Conservation (phyloP, 176 grass and related monocot genomes). For the Avena eriantha region DNA sequence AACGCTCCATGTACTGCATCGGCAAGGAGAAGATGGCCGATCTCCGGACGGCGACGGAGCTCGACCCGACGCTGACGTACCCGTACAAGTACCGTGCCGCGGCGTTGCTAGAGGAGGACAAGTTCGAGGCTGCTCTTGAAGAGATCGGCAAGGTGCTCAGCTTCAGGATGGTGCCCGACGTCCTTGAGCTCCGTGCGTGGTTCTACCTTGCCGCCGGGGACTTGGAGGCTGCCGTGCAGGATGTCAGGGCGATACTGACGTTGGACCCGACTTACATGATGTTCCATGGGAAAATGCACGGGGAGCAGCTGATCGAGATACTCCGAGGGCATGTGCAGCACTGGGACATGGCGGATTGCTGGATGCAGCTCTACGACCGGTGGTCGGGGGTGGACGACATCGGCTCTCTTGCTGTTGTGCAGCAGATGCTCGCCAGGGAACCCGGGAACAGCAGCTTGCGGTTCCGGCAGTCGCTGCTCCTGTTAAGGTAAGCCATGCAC, state of each 20-base stretch:
- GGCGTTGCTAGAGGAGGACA: constrained; percentile 74
- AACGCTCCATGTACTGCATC: constrained; percentile 72
- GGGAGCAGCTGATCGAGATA: constrained; percentile 79
- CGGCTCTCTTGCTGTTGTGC: constrained; percentile 87
- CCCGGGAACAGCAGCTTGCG: constrained; percentile 87
- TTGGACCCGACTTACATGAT: constrained; percentile 81
- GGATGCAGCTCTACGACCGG: constrained; percentile 95
- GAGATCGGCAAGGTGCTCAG: constrained; percentile 83
- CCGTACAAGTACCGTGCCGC: constrained; percentile 90
- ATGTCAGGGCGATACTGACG: constrained; percentile 75
- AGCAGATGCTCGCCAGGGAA: constrained; percentile 90
- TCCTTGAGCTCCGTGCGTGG: constrained; percentile 91
- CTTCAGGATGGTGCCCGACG: constrained; percentile 81
- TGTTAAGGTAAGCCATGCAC: constrained; percentile 80
- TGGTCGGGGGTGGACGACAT: constrained; percentile 96
- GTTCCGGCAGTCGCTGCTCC: constrained; percentile 90
- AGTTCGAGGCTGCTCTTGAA: constrained; percentile 60
- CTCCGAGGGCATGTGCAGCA: constrained; percentile 72
- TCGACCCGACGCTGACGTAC: constrained; percentile 78
- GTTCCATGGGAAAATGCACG: constrained; percentile 89
- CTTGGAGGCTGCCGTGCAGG: constrained; percentile 71
- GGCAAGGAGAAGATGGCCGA: constrained; percentile 86
- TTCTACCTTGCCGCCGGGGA: constrained; percentile 73
- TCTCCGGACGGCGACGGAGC: constrained; percentile 60
- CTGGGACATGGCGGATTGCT: constrained; percentile 96